Evolutionary conservation across 2,329 filamentous ascomycete species (phyloP).

Genomic region (Stagonosporopsis chrysanthemi): DNA sequence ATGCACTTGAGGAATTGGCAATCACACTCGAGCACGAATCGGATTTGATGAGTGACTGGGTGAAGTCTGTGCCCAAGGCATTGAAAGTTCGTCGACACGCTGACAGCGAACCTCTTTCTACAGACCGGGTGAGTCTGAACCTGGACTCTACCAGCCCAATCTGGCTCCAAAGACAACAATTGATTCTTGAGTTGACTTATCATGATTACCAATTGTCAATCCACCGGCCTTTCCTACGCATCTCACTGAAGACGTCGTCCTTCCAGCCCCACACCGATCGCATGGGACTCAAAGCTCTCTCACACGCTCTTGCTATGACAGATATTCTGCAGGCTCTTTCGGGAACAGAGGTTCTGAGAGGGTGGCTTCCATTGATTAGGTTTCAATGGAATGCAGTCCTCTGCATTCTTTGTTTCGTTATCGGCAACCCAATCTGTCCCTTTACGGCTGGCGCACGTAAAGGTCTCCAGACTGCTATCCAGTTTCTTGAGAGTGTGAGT

Average conservation of each 20-base stretch:
- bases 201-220: conserved; percentile 7
- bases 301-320: conserved; percentile 9
- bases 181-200: conserved; percentile 11
- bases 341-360: conserved; percentile 3
- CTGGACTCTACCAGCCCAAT: conserved; percentile 9
- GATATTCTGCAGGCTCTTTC: conserved; percentile 7
- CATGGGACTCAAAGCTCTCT: conserved; percentile 10
- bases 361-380: conserved; percentile 7
- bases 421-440: conserved; percentile 10
- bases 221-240: conserved; percentile 7
- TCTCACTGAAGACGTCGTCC: conserved; percentile 8
- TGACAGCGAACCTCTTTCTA: conserved; percentile 10
- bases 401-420: conserved; percentile 9
- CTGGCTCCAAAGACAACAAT: conserved; percentile 10
- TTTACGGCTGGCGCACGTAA: conserved; percentile 8
- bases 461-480: conserved; percentile 4
- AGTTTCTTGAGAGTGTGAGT: neutral
- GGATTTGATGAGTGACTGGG: neutral
- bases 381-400: conserved; percentile 11
- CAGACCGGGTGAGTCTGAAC: conserved; percentile 4
- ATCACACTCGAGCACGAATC: conserved; percentile 1
- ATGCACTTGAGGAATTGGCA: conserved; percentile 6
- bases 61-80: neutral
- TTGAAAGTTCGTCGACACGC: conserved; percentile 5
- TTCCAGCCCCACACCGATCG: conserved; percentile 10